Percentiles rank a stretch among this genome's conserved stretches.
These are phyloP conservation scores for Cordyceps militaris DNA, from an alignment of 2,329 filamentous ascomycete species.

Conservation along the genomic window DNA sequence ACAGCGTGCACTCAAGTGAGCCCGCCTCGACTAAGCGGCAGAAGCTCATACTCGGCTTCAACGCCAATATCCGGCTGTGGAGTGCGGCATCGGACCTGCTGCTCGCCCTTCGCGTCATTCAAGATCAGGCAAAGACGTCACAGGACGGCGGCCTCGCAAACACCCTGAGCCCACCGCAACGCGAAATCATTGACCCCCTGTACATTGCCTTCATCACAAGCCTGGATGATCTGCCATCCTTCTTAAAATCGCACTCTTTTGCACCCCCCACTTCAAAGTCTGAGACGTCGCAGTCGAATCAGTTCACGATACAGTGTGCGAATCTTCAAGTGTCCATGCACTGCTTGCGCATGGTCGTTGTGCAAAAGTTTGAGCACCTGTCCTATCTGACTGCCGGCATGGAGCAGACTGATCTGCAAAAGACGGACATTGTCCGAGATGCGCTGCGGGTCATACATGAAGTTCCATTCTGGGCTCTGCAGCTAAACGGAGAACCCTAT, in stretches of 20 bases:
- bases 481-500: constrained; percentile 34
- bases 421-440: constrained; percentile 37
- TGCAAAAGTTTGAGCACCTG: constrained; percentile 29
- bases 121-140: constrained; percentile 17
- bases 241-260: constrained; percentile 26
- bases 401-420: constrained; percentile 27
- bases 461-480: constrained; percentile 35
- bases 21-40: neutral
- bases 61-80: constrained; percentile 35
- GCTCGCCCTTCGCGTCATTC: constrained; percentile 28
- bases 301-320: constrained; percentile 32
- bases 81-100: constrained; percentile 33
- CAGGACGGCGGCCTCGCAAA: neutral
- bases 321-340: constrained; percentile 35
- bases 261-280: constrained; percentile 14
- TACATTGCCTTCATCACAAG: constrained; percentile 35
- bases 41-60: constrained; percentile 32
- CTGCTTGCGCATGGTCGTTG: constrained; percentile 35
- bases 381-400: constrained; percentile 24
- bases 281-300: constrained; percentile 21
- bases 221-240: constrained; percentile 31
- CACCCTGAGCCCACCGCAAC: constrained; percentile 20
- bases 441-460: constrained; percentile 34
- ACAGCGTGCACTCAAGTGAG: constrained; percentile 14
- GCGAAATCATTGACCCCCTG: constrained; percentile 27